Evolutionary conservation across 371 early-diverging fungal genomes (phyloP).

Genomic region (Gilbertella persicaria): DNA sequence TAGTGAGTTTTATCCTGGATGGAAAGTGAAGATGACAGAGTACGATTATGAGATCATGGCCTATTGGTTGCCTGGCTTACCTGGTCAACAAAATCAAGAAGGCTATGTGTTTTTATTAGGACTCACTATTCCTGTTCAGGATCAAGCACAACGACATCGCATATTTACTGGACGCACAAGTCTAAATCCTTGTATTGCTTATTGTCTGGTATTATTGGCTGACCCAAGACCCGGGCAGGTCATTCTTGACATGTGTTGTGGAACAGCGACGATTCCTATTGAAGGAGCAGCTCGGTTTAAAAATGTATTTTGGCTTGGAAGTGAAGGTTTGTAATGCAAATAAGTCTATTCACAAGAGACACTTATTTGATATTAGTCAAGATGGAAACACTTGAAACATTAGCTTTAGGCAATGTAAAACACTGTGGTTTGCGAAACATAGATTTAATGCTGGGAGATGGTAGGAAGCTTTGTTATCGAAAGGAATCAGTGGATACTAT

Average conservation of each 20-base stretch:
- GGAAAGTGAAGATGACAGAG: constrained; percentile 41
- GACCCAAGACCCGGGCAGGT: constrained; percentile 42
- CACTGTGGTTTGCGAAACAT: constrained; percentile 33
- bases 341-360: too few species aligned
- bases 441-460: constrained; percentile 42
- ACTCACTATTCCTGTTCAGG: constrained; percentile 24
- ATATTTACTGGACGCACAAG: constrained; percentile 41
- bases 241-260: constrained; percentile 51
- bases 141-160: constrained; percentile 37
- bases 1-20: constrained; percentile 22
- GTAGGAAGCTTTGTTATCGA: constrained; percentile 34
- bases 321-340: constrained; percentile 34
- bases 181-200: constrained; percentile 45
- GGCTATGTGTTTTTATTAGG: constrained; percentile 26
- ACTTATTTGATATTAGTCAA: constrained; percentile 19
- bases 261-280: constrained; percentile 41
- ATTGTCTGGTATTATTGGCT: constrained; percentile 35
- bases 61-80: constrained; percentile 17
- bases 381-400: constrained; percentile 29
- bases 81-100: not conserved
- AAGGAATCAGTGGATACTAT: constrained; percentile 36
- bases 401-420: constrained; percentile 34
- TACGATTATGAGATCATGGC: constrained; percentile 36
- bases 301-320: constrained; percentile 41
- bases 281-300: constrained; percentile 39